Percentiles rank a stretch among this genome's conserved stretches.
Evolutionary conservation across 495 filamentous ascomycete species (phyloP).

Genomic region (Daldinia decipiens): DNA sequence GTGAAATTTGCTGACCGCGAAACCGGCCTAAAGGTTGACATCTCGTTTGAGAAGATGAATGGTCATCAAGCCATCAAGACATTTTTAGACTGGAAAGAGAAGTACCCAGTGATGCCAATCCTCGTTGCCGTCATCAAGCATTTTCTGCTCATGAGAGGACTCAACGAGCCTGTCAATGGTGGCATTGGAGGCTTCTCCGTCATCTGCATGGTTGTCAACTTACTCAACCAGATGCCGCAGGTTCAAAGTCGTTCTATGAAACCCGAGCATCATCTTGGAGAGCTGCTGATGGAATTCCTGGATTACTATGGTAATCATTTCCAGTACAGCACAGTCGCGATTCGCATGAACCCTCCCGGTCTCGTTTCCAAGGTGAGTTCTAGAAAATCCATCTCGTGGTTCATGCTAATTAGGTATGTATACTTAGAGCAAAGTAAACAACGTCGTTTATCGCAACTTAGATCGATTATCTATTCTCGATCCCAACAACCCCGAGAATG

Average conservation of each 20-base stretch:
- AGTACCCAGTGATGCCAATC: constrained; percentile 83
- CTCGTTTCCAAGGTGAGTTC: constrained; percentile 76
- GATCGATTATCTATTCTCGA: constrained; percentile 80
- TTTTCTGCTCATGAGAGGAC: constrained; percentile 83
- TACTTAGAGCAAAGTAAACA: constrained; percentile 47
- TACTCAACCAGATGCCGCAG: constrained; percentile 81
- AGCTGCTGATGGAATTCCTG: constrained; percentile 84
- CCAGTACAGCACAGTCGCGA: constrained; percentile 70
- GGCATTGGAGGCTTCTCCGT: constrained; percentile 95
- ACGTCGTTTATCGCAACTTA: constrained; percentile 60
- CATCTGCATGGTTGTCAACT: constrained; percentile 88
- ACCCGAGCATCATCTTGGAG: constrained; percentile 73
- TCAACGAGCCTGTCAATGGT: constrained; percentile 90
- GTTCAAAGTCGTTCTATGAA: constrained; percentile 65
- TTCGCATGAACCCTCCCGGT: constrained; percentile 76
- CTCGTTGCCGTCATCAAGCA: constrained; percentile 91
- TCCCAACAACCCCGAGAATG: constrained; percentile 83
- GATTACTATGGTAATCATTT: constrained; percentile 87
- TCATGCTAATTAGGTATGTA: constrained; percentile 35
- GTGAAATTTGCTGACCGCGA: constrained; percentile 82
- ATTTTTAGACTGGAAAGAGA: constrained; percentile 77
- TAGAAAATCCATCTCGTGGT: neutral
- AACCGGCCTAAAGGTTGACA: constrained; percentile 82
- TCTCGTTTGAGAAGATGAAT: constrained; percentile 92
- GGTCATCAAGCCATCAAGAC: constrained; percentile 81